Percentiles rank a stretch among this genome's conserved stretches.
phyloP scores from a whole-genome alignment of 1,284 basidiomycete species.

The Quambalaria eucalypti region DNA sequence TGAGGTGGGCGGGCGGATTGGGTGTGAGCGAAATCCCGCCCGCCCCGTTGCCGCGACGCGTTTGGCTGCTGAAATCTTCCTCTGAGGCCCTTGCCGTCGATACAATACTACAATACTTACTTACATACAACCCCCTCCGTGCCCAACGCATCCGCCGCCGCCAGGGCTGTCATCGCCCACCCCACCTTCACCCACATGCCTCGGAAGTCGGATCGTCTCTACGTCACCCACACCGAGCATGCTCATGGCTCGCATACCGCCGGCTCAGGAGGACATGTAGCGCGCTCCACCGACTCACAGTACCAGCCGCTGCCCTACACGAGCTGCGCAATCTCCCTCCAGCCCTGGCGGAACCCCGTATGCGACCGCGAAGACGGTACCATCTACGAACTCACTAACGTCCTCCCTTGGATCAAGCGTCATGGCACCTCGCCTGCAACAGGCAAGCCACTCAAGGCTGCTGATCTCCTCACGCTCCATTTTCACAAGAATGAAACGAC shows the following conservation, averaged over 20 bases:
- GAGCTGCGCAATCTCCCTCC: slow-evolving; percentile 83
- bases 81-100: too few relatives aligned
- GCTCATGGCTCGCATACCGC: slow-evolving; percentile 32
- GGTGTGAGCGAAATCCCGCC: too few relatives aligned
- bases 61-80: too few relatives aligned
- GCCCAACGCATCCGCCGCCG: too few relatives aligned
- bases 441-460: slow-evolving; percentile 65
- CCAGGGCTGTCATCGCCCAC: too few relatives aligned
- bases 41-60: too few relatives aligned
- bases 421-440: slow-evolving; percentile 73
- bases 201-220: slow-evolving; percentile 22
- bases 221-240: slow-evolving; percentile 33
- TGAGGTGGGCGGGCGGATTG: too few relatives aligned
- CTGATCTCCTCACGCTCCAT: slow-evolving; percentile 76
- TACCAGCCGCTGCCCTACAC: slow-evolving; percentile 65
- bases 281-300: slow-evolving; percentile 51
- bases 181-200: neutral
- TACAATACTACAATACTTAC: too few relatives aligned
- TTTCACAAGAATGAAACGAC: slow-evolving; percentile 55
- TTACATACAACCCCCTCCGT: too few relatives aligned
- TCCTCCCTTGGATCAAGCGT: slow-evolving; percentile 75
- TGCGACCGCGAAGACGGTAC: slow-evolving; percentile 61
- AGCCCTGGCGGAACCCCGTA: slow-evolving; percentile 80
- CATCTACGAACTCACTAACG: slow-evolving; percentile 54
- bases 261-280: slow-evolving; percentile 15